These are phyloP conservation scores for Dactylorhiza incarnata DNA, from an alignment of 106 monocot genomes.

Conservation along the genomic window DNA sequence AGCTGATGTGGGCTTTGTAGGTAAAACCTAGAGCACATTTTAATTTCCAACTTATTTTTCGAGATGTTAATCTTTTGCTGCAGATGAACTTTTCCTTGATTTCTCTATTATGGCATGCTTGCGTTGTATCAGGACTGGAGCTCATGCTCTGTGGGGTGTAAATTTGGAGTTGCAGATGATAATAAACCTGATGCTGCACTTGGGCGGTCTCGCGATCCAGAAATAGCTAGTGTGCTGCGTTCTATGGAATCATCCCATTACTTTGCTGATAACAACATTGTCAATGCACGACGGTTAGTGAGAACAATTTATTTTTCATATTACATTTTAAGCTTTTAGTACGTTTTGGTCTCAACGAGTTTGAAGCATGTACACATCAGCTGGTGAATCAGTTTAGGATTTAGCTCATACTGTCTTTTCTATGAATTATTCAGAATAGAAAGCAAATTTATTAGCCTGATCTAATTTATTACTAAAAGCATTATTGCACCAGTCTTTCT, in stretches of 20 bases:
- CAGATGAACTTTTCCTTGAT: background rate
- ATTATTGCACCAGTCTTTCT: no score
- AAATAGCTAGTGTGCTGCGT: slow-evolving; percentile 35
- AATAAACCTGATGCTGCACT: slow-evolving; percentile 56
- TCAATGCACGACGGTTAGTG: slow-evolving; percentile 81
- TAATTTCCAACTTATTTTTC: no score
- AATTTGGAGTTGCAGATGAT: slow-evolving; percentile 34
- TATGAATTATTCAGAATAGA: no score
- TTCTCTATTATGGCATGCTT: background rate
- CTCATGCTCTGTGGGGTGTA: slow-evolving; percentile 79
- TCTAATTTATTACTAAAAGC: no score
- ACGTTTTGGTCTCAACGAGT: no score
- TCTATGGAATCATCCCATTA: slow-evolving; percentile 93
- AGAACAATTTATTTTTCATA: slow-evolving; percentile 14
- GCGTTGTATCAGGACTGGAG: slow-evolving; percentile 42
- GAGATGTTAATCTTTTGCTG: no score
- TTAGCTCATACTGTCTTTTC: no score
- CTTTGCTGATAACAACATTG: slow-evolving; percentile 61
- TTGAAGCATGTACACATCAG: no score
- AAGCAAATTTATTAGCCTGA: no score
- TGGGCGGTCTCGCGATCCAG: slow-evolving; percentile 22
- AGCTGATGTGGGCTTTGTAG: background rate
- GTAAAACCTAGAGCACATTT: background rate
- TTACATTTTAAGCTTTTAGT: background rate
- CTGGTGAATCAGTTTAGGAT: no score